Conservation (phyloP, 2,329 filamentous ascomycete species). For the Fusarium mundagurra region DNA sequence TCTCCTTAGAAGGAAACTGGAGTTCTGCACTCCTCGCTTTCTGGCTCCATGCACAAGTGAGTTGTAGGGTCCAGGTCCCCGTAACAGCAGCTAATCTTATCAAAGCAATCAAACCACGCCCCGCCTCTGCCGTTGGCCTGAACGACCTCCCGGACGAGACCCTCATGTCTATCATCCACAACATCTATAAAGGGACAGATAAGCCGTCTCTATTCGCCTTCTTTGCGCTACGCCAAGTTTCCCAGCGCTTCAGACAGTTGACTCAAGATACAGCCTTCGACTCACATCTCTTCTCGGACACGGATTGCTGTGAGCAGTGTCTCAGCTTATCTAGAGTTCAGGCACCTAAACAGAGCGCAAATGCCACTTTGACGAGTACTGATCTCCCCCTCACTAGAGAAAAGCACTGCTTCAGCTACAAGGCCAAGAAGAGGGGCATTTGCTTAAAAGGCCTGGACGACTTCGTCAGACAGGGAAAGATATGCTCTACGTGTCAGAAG, state of each 20-base stretch:
- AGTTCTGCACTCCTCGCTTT: background rate
- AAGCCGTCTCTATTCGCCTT: background rate
- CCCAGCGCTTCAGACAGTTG: background rate
- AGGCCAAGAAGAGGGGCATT: background rate
- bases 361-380: fast-evolving
- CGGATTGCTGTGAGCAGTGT: background rate
- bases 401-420: background rate
- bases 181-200: background rate
- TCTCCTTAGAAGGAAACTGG: background rate
- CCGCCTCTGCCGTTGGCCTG: background rate
- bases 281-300: background rate
- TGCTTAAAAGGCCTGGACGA: fast-evolving
- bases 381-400: background rate
- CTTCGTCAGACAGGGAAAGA: background rate
- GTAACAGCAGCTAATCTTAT: background rate
- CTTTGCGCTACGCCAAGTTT: background rate
- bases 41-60: background rate
- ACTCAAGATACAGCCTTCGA: background rate
- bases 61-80: fast-evolving
- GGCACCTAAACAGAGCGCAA: background rate
- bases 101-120: background rate
- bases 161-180: fast-evolving
- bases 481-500: background rate
- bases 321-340: fast-evolving
- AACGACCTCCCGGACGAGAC: background rate